Evolutionary conservation across 2,329 filamentous ascomycete species (phyloP), one percentile per base, ranked within the genome.

Genomic region (Pseudocercospora fijiensis): DNA sequence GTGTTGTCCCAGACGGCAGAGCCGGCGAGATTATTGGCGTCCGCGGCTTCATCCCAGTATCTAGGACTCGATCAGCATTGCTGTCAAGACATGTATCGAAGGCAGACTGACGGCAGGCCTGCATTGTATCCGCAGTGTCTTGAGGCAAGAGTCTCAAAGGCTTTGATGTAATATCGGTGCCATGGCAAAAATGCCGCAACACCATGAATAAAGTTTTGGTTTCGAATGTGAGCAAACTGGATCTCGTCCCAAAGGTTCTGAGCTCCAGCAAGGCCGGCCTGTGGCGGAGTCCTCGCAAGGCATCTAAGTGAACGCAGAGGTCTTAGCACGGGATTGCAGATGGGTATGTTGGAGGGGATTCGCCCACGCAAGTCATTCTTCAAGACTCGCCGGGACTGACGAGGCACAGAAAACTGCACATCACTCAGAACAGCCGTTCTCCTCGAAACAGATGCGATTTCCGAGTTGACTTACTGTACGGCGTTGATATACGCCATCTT

Each of bases 161-260:
- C 60, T 52, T 62, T 67, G 22, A 68, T 55, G 53, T 70, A 70
- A 51, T 68, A 68, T 55, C 68, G 62, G 52, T 70, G 68, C 68
- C 68, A 70, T 2, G 66, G 66, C 13, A 70, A 49, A 47, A 70
- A 70, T 10, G 65, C 62, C 13, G 62, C 45, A 10, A 70, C 68
- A 26, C 68, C 68, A 53, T 70, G 68, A 37, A 70, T 70, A 56
- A 64, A 65, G n/a, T 66, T 68, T n/a, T 61, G 62, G 33, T 66
- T 66, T 33, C 66, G 63, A 16, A 70, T 64, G 41, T 70, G 68
- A 22, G 63, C 65, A 56, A 65, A 70, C 37, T 70, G 68, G 26
- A 70, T 56, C 41, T 70, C 68, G 52, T 70, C 68, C 68, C 68
- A 70, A 37, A 70, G 52, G 26, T 49, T 59, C 27, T 53, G 45